phyloP scores from a whole-genome alignment of 1,139 yeast genomes.

The Casaregolazyma suthepensis region DNA sequence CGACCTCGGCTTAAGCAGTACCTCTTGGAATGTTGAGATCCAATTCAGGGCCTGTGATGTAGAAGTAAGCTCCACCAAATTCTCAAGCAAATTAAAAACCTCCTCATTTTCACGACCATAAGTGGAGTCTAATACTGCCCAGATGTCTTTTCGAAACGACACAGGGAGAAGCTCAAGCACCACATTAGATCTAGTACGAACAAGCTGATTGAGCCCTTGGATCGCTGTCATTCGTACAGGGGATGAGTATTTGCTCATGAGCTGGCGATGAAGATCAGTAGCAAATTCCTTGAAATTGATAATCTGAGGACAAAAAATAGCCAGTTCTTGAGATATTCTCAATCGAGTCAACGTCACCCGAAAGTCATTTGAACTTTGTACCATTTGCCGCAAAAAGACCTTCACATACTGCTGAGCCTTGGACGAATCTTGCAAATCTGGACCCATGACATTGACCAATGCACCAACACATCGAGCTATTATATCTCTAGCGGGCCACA shows the following conservation, averaged over 20 bases:
- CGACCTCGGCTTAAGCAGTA: conserved; percentile 29
- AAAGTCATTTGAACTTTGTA: conserved; percentile 20
- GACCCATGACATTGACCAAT: conserved; percentile 46
- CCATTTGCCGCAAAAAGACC: conserved; percentile 29
- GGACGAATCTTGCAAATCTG: conserved; percentile 37
- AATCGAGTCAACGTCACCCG: conserved; percentile 28
- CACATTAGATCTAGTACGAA: conserved; percentile 29
- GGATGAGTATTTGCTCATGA: conserved; percentile 16
- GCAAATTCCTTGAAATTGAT: conserved; percentile 26
- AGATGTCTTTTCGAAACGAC: conserved; percentile 30
- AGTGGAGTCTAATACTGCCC: conserved; percentile 34
- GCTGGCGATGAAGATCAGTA: conserved; percentile 26
- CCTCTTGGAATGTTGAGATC: conserved; percentile 33
- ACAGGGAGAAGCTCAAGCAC: conserved; percentile 28
- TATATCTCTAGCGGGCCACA: conserved; percentile 36
- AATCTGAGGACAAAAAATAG: conserved; percentile 29
- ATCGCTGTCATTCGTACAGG: conserved; percentile 31
- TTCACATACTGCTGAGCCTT: conserved; percentile 20
- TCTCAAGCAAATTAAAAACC: conserved; percentile 27
- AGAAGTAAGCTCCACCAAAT: conserved; percentile 35
- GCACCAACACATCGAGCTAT: conserved; percentile 39
- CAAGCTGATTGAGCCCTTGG: conserved; percentile 34
- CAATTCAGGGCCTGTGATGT: conserved; percentile 30
- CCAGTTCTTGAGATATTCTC: conserved; percentile 26
- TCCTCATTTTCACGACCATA: conserved; percentile 17